Percentiles rank a stretch among this genome's conserved stretches.
These are phyloP conservation scores for Pontederia paniculata DNA, from an alignment of 176 grass and related monocot species.

Conservation along the genomic window DNA sequence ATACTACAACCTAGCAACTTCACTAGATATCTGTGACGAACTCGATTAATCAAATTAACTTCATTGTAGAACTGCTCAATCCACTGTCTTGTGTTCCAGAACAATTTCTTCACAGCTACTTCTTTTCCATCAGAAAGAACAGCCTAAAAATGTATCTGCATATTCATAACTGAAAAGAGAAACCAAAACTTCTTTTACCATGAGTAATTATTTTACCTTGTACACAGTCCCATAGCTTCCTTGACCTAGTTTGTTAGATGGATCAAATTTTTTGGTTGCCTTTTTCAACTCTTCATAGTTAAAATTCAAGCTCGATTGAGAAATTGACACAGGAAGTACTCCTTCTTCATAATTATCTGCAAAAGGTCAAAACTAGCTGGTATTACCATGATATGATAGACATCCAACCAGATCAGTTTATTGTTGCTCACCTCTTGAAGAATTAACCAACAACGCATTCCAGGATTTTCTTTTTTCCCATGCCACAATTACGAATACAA, in stretches of 20 bases:
- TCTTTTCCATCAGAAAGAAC: constrained; percentile 65
- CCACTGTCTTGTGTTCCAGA: constrained; percentile 74
- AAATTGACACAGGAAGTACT: constrained; percentile 31
- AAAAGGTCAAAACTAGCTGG: constrained; percentile 1
- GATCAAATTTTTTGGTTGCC: constrained; percentile 55
- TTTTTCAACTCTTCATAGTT: constrained; percentile 64
- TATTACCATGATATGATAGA: neutral
- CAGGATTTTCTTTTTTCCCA: constrained; percentile 36
- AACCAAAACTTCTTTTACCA: neutral
- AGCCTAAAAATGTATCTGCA: constrained; percentile 27
- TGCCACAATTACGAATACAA: constrained; percentile 34
- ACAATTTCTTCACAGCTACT: constrained; percentile 70
- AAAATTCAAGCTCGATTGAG: constrained; percentile 63
- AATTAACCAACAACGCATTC: constrained; percentile 17
- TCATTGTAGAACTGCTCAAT: constrained; percentile 74
- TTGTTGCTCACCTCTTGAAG: constrained; percentile 49
- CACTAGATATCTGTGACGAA: constrained; percentile 71
- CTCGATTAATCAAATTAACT: constrained; percentile 73
- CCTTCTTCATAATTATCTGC: constrained; percentile 44
- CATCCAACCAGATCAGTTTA: neutral
- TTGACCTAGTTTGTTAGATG: constrained; percentile 80
- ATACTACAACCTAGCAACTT: constrained; percentile 76
- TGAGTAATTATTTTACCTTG: constrained; percentile 40
- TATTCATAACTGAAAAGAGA: neutral
- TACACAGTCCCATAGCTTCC: constrained; percentile 71